phyloP scores from a whole-genome alignment of 2,329 filamentous ascomycete genomes.

The Hypoxylon sp. region DNA sequence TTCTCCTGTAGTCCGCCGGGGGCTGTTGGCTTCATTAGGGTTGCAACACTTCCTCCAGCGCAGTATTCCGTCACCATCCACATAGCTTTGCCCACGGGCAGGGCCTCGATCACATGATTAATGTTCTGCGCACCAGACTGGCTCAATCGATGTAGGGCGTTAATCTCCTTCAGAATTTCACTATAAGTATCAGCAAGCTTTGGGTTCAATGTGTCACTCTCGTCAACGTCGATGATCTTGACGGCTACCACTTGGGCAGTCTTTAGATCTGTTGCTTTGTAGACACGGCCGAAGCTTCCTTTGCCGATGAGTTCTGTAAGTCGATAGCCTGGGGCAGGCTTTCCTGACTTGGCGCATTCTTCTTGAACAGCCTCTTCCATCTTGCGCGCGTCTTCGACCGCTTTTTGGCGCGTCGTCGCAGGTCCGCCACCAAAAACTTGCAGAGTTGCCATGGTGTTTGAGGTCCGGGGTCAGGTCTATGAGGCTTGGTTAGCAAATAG shows the following conservation, averaged over 20 bases:
- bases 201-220: slow-evolving; percentile 76
- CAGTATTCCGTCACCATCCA: slow-evolving; percentile 93
- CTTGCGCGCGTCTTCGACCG: slow-evolving; percentile 76
- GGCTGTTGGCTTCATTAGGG: slow-evolving; percentile 75
- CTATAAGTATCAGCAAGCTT: slow-evolving; percentile 75
- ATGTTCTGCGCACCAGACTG: slow-evolving; percentile 82
- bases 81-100: slow-evolving; percentile 82
- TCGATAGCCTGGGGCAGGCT: slow-evolving; percentile 74
- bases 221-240: slow-evolving; percentile 88
- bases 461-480: slow-evolving; percentile 23
- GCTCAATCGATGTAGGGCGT: slow-evolving; percentile 77
- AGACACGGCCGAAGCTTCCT: slow-evolving; percentile 80
- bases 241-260: slow-evolving; percentile 74
- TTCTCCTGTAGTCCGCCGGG: slow-evolving; percentile 76
- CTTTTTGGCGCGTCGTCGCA: slow-evolving; percentile 60
- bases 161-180: slow-evolving; percentile 77
- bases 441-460: slow-evolving; percentile 47
- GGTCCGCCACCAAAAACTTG: slow-evolving; percentile 47
- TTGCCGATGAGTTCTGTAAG: slow-evolving; percentile 81
- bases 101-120: slow-evolving; percentile 83
- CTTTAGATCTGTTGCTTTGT: slow-evolving; percentile 68
- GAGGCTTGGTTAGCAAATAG: slow-evolving; percentile 28
- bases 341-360: slow-evolving; percentile 69
- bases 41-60: slow-evolving; percentile 85
- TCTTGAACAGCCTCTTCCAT: slow-evolving; percentile 76